A percentile compares a stretch with the other conserved stretches of the same genome.
phyloP scores from a whole-genome alignment of 805 yeast genomes.

The Metschnikowia cubensis region DNA sequence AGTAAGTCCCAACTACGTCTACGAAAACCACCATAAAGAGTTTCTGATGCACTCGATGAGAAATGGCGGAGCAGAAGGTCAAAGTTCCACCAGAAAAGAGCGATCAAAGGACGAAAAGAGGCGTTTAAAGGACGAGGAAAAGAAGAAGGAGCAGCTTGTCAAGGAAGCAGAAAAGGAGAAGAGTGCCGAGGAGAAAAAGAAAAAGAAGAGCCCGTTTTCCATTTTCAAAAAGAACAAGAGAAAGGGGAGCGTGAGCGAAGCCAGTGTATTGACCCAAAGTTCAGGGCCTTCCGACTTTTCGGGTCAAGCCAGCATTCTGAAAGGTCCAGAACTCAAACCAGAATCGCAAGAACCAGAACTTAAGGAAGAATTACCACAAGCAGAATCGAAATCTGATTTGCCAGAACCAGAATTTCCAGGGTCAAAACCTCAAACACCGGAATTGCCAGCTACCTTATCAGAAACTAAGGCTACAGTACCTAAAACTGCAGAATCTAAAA shows the following conservation, averaged over 20 bases:
- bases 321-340: no score
- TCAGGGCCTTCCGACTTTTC: neutral
- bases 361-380: no score
- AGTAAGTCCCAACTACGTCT: slow-evolving; percentile 13
- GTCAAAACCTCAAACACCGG: no score
- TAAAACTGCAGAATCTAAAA: no score
- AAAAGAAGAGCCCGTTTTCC: slow-evolving; percentile 6
- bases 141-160: slow-evolving; percentile 4
- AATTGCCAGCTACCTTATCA: no score
- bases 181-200: slow-evolving; percentile 9
- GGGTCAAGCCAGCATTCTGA: no score
- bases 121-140: slow-evolving; percentile 12
- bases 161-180: slow-evolving; percentile 11
- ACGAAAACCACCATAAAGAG: slow-evolving; percentile 18
- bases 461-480: no score
- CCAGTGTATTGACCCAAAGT: slow-evolving; percentile 2
- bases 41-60: slow-evolving; percentile 15
- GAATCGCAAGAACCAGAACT: no score
- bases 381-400: no score
- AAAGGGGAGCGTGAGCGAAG: slow-evolving; percentile 7
- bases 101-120: slow-evolving; percentile 12
- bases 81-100: slow-evolving; percentile 4
- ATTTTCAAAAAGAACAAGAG: slow-evolving; percentile 11
- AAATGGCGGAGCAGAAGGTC: slow-evolving; percentile 2
- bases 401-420: no score